Conservation (phyloP, 768 basidiomycete genomes). For the Piloderma croceum region DNA sequence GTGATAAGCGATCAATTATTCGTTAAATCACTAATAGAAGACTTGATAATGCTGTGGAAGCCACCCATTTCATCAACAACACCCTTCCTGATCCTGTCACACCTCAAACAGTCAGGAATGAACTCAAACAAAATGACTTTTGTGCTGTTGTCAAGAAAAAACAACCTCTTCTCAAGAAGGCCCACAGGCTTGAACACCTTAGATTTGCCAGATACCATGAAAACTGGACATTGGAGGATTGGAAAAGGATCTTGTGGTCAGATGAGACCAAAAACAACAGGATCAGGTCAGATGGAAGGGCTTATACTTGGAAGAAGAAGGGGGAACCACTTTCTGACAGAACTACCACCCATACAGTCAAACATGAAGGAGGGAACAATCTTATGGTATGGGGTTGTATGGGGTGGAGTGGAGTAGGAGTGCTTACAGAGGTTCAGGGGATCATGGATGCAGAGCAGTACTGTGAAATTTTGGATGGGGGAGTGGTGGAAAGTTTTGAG, state of each 20-base stretch:
- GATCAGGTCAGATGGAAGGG: too few relatives aligned
- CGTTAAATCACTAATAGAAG: conserved; percentile 17
- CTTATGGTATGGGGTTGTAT: conserved; percentile 19
- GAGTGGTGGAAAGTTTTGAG: too few relatives aligned
- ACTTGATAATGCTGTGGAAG: too few relatives aligned
- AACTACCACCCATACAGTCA: conserved; percentile 3
- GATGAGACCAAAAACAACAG: conserved; percentile 18
- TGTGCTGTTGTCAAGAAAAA: conserved; percentile 16
- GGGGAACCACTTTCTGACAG: conserved; percentile 6
- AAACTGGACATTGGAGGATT: too few relatives aligned
- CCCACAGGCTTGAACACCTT: conserved; percentile 13
- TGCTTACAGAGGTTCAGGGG: conserved; percentile 10
- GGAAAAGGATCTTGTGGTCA: too few relatives aligned
- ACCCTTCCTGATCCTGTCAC: too few relatives aligned
- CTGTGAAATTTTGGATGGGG: conserved; percentile 9
- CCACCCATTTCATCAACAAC: too few relatives aligned
- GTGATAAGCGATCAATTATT: conserved; percentile 15
- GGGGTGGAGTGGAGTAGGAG: conserved; percentile 16
- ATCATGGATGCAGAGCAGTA: conserved; percentile 15
- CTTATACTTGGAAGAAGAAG: conserved; percentile 11
- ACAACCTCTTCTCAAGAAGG: too few relatives aligned
- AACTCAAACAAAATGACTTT: conserved; percentile 10
- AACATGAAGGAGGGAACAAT: too few relatives aligned
- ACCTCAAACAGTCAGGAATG: conserved; percentile 18
- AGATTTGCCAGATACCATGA: too few relatives aligned